Percentiles rank a stretch among this genome's conserved stretches.
These are phyloP conservation scores for Mycena belliarum DNA, from an alignment of 768 basidiomycete genomes.

Conservation along the genomic window DNA sequence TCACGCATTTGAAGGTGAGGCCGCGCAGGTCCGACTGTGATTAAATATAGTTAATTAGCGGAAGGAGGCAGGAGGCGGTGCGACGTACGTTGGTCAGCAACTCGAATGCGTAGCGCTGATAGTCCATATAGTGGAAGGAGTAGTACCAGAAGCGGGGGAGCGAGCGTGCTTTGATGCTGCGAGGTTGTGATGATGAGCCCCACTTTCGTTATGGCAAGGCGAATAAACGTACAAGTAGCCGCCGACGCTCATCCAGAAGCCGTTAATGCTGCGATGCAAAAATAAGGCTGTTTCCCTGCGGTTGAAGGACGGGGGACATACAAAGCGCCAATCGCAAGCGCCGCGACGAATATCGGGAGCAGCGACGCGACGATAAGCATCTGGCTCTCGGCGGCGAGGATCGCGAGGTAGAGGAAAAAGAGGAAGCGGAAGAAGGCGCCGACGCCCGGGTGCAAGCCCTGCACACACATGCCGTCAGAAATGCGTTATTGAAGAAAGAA, in stretches of 20 bases:
- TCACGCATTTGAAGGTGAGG: constrained; percentile 43
- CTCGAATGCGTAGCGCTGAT: constrained; percentile 47
- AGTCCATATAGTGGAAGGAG: constrained; percentile 58
- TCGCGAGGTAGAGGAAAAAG: constrained; percentile 51
- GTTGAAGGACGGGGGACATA: constrained; percentile 13
- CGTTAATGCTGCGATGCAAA: constrained; percentile 38
- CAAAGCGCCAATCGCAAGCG: constrained; percentile 55
- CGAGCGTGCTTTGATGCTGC: constrained; percentile 51
- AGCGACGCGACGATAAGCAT: constrained; percentile 49
- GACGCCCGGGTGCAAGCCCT: constrained; percentile 53
- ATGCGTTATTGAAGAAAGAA: neutral
- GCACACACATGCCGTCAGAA: neutral
- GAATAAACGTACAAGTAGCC: constrained; percentile 40
- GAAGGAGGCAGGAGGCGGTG: neutral
- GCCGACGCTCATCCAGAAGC: constrained; percentile 62
- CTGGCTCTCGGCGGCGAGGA: constrained; percentile 55
- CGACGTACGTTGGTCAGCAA: constrained; percentile 36
- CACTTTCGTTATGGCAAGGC: neutral
- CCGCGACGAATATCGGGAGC: constrained; percentile 60
- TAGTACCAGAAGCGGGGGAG: constrained; percentile 62
- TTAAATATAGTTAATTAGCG: neutral
- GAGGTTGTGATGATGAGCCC: constrained; percentile 3
- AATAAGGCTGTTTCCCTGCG: neutral
- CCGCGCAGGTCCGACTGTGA: constrained; percentile 51
- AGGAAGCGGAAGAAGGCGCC: constrained; percentile 56